Evolutionary conservation across 208 protist genomes (phyloP).

Genomic region (Crithidia brevicula): DNA sequence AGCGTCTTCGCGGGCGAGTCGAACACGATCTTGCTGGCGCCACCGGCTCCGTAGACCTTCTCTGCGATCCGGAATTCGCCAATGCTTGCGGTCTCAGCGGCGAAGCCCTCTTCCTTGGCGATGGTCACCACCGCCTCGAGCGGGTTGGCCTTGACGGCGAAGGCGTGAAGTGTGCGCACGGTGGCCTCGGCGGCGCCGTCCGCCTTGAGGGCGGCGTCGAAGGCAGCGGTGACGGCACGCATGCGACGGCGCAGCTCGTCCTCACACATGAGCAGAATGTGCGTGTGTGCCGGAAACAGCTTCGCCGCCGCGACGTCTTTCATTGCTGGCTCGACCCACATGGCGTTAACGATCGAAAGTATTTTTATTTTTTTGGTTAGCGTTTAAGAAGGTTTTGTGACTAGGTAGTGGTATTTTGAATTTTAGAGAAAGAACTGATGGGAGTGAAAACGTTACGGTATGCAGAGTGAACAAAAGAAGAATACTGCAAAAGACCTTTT

Average conservation of each 20-base stretch:
- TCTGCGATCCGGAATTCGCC: constrained; percentile 63
- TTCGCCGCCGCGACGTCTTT: constrained; percentile 41
- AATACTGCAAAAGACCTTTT: too few species aligned
- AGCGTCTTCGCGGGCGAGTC: constrained; percentile 74
- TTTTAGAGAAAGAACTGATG: too few species aligned
- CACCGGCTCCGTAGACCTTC: constrained; percentile 27
- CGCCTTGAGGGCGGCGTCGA: constrained; percentile 23
- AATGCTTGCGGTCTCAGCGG: constrained; percentile 63
- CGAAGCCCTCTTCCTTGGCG: constrained; percentile 43
- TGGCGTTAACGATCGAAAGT: too few species aligned
- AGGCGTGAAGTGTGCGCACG: constrained; percentile 42
- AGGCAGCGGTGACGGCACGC: constrained; percentile 32
- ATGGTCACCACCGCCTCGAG: constrained; percentile 47
- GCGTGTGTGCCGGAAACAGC: constrained; percentile 52
- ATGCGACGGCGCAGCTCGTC: constrained; percentile 48
- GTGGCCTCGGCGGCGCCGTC: background rate
- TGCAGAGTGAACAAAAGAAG: too few species aligned
- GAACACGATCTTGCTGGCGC: constrained; percentile 49
- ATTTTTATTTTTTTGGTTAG: too few species aligned
- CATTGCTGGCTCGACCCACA: constrained; percentile 54
- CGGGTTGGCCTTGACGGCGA: constrained; percentile 72
- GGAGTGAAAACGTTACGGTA: too few species aligned
- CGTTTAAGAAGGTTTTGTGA: too few species aligned
- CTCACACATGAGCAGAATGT: constrained; percentile 57
- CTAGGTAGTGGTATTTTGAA: too few species aligned